Conservation (phyloP, 1,284 basidiomycete genomes). For the Earliella scabrosa region DNA sequence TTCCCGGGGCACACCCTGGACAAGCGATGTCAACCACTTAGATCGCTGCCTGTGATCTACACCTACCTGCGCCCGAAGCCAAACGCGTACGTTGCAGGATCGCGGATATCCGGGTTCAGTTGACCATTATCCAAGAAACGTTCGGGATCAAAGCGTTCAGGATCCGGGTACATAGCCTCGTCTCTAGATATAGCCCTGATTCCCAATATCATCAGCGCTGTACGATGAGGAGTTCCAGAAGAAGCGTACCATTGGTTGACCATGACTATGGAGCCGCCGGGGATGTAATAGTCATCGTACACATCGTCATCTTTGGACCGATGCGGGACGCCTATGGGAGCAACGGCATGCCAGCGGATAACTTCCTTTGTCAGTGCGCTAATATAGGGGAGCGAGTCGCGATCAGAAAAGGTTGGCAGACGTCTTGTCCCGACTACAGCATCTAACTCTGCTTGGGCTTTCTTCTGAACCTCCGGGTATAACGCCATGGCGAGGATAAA, state of each 20-base stretch:
- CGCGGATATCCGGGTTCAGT: neutral
- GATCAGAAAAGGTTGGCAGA: slow-evolving; percentile 36
- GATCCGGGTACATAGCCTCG: slow-evolving; percentile 18
- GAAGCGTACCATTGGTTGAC: slow-evolving; percentile 19
- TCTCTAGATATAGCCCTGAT: slow-evolving; percentile 28
- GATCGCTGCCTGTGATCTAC: neutral
- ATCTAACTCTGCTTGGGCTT: slow-evolving; percentile 39
- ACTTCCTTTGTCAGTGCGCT: slow-evolving; percentile 38
- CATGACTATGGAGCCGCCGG: slow-evolving; percentile 11
- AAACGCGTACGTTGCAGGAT: slow-evolving; percentile 1
- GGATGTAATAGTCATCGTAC: slow-evolving; percentile 15
- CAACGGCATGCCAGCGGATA: slow-evolving; percentile 34
- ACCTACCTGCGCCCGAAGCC: slow-evolving; percentile 15
- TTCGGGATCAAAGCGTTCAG: slow-evolving; percentile 20
- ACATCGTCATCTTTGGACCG: slow-evolving; percentile 16
- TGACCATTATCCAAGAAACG: slow-evolving; percentile 7
- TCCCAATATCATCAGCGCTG: too few species aligned
- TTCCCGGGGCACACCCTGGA: slow-evolving; percentile 20
- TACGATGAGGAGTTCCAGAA: too few species aligned
- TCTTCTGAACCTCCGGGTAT: slow-evolving; percentile 32
- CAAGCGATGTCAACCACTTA: neutral
- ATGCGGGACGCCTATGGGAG: slow-evolving; percentile 22
- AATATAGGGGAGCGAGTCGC: slow-evolving; percentile 33
- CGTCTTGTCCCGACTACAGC: slow-evolving; percentile 31
- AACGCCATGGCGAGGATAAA: slow-evolving; percentile 37